Conservation (phyloP, 1,139 yeast genomes). For the Meyerozyma carpophila region DNA sequence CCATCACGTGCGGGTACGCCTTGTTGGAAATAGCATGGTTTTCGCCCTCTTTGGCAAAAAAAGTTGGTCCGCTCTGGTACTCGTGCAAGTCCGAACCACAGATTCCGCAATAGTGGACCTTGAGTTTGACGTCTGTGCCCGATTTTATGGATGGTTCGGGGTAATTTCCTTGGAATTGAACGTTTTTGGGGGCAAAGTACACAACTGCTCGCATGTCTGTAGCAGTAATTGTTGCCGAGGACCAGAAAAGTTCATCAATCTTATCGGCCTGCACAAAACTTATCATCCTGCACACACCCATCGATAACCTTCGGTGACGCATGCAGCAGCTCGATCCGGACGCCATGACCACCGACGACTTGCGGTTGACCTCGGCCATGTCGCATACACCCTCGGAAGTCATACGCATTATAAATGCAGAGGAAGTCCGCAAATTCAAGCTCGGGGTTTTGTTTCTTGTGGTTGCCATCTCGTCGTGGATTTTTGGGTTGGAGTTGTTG, state of each 20-base stretch:
- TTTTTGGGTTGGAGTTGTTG: conserved; percentile 44
- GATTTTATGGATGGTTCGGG: background rate
- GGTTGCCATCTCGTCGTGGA: conserved; percentile 42
- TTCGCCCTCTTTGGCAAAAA: conserved; percentile 10
- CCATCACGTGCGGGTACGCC: conserved; percentile 29
- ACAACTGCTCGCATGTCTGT: background rate
- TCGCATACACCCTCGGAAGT: conserved; percentile 19
- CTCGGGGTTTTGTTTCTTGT: conserved; percentile 38
- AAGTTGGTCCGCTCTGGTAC: conserved; percentile 29
- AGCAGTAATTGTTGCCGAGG: no score
- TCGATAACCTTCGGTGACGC: background rate
- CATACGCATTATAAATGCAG: conserved; percentile 39
- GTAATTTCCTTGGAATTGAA: background rate
- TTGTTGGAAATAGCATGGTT: conserved; percentile 15
- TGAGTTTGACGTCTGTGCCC: background rate
- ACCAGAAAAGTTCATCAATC: no score
- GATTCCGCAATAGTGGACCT: conserved; percentile 12
- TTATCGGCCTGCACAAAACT: no score
- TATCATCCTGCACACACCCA: background rate
- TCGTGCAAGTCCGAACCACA: conserved; percentile 48
- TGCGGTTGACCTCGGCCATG: background rate
- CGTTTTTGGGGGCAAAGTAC: background rate
- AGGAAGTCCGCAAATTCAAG: conserved; percentile 38
- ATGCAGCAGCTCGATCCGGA: background rate
- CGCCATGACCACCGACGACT: background rate